Evolutionary conservation across 805 yeast genomes (phyloP).

Genomic region (Isabelozyma rhagii): DNA sequence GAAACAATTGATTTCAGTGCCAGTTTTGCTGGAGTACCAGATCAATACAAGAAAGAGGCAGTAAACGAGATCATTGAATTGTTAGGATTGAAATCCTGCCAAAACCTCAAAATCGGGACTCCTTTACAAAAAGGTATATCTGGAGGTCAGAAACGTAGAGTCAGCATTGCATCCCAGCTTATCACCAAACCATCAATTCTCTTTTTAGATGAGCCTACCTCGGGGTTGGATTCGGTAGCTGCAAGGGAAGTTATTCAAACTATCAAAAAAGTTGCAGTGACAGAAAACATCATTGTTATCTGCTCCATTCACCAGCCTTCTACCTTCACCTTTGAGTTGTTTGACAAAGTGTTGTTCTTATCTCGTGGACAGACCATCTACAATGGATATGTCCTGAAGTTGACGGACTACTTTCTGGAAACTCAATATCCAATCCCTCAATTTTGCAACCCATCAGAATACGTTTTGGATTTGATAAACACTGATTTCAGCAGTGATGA

Average conservation of each 20-base stretch:
- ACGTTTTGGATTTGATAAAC: constrained; percentile 24
- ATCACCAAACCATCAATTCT: constrained; percentile 26
- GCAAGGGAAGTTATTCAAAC: constrained; percentile 58
- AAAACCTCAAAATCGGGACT: constrained; percentile 14
- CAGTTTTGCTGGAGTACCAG: constrained; percentile 11
- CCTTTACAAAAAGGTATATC: constrained; percentile 19
- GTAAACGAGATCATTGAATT: constrained; percentile 7
- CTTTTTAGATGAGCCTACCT: constrained; percentile 60
- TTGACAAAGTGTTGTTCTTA: constrained; percentile 20
- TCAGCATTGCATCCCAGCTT: constrained; percentile 17
- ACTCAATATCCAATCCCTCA: constrained; percentile 16
- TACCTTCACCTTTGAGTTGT: constrained; percentile 36
- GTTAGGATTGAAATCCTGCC: constrained; percentile 13
- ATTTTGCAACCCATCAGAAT: constrained; percentile 24
- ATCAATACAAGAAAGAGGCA: constrained; percentile 8
- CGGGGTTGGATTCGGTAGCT: constrained; percentile 57
- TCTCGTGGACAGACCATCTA: constrained; percentile 22
- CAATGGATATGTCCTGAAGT: constrained; percentile 10
- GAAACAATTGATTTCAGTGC: constrained; percentile 16
- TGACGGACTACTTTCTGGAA: constrained; percentile 13
- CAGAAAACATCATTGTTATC: constrained; percentile 38
- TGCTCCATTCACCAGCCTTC: constrained; percentile 59
- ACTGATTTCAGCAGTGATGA: constrained; percentile 17
- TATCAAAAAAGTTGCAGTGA: constrained; percentile 41
- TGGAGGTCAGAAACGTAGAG: constrained; percentile 21